Evolutionary conservation across 768 basidiomycete genomes (phyloP).

Genomic region (Tulasnella sp.): DNA sequence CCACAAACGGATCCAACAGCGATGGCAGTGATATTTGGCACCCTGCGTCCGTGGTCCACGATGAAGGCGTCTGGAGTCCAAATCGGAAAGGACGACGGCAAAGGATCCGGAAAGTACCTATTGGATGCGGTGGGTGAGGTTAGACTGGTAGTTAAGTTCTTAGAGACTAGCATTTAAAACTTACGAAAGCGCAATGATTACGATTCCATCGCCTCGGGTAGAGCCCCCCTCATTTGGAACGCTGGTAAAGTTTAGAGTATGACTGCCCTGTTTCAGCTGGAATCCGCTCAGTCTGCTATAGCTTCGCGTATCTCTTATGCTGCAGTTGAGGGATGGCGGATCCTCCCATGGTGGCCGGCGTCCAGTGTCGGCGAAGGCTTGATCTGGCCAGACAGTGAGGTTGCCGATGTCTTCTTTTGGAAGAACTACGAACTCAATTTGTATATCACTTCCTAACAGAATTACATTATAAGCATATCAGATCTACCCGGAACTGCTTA

Average conservation of each 20-base stretch:
- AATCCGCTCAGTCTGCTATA: background rate
- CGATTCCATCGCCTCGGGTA: background rate
- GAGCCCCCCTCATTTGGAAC: background rate
- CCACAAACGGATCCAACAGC: background rate
- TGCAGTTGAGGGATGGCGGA: no score
- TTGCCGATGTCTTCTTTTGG: no score
- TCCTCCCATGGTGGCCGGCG: no score
- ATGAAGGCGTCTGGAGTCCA: background rate
- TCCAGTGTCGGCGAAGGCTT: no score
- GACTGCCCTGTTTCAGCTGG: background rate
- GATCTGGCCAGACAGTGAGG: no score
- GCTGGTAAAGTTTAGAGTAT: background rate
- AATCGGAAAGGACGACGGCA: background rate
- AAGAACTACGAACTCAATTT: no score
- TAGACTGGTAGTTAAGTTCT: background rate
- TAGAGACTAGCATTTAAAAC: background rate
- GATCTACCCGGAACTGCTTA: no score
- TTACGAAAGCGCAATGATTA: background rate
- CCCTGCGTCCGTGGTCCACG: no score
- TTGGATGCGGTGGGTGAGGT: background rate
- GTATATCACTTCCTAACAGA: no score
- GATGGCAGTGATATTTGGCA: background rate
- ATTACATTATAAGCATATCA: no score
- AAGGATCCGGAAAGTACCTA: background rate
- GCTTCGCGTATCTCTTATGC: no score